Evolutionary conservation across 768 basidiomycete genomes (phyloP), one percentile per base, ranked within the genome.

Genomic region (Collybia sp.): DNA sequence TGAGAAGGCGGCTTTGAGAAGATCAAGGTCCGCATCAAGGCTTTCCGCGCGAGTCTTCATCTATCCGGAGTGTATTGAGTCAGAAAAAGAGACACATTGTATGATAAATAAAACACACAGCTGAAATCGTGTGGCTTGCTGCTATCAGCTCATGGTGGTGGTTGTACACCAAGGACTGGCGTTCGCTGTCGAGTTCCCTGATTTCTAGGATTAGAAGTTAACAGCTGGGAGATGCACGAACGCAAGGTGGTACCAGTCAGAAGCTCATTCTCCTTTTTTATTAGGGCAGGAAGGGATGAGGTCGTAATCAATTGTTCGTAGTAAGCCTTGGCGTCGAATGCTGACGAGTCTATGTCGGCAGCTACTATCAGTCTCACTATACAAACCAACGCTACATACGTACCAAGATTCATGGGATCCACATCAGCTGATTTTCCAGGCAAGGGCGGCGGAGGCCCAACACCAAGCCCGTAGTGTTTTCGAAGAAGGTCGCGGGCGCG

Each of bases 111-210:
- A 11, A 30, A 55, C 82, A 15, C 64, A 93, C 91, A 5, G 85
- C 81, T 49, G 84, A 82, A 52, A 96, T 95, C 8, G 93, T 95
- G 56, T 93, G 89, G 48, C 86, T 91, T 2, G 93, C 93, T 1
- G 90, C 89, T 42, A 96, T 93, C 15, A 96, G 82, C 53, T 96
- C 93, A 48, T 93, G 91, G 57, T 96, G 93, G 58, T 94, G 93
- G 55, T 94, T 93, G 60, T 96, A 96, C 10, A 96, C 93, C 37
- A 96, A 71, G 8, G 88, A 86, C 63, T 96, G 93, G 17, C 90
- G 72, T 57, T 95, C 93, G 57, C 85, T 81, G 46, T 95, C 91
- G 12, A 96, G 67, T 51, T 91, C 80, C 30, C 88, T 75, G 48
- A 96, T 94, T 63, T 95, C 93, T 93, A 50, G 2, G 38, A 9